Evolutionary conservation across 306 rosid species (phyloP), one percentile per base, ranked within the genome.

Genomic region (Acacia confusa): DNA sequence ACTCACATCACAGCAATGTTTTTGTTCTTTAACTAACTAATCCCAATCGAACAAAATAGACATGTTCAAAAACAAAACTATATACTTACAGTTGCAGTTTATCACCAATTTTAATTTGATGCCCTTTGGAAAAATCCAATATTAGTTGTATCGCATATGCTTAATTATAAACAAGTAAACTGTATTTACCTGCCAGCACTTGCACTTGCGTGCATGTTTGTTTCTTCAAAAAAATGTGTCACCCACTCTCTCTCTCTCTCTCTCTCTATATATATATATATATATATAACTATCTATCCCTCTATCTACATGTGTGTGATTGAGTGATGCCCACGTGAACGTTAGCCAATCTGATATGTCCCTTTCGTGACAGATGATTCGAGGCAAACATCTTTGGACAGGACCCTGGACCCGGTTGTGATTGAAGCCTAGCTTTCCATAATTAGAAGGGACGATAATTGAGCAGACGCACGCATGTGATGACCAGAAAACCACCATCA

Each of bases 301-400:
- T 30, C 50, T 47, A 1, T 47, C 7, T 47, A 3, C 3, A 22
- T 58, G 6, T 22, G 61, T 20, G 63, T 58, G 64, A n/a, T 57
- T 57, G 61, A 48, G 84, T 82, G 84, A 81, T 64, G 22, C 50
- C 74, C 80, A 60, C 76, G 77, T 30, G 79, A 47, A 57, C 27
- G 63, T 75, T 77, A 58, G 70, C 66, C 80, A 47, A 72, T 40
- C 81, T 55, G 84, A 70, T 20, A 40, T 58, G 53, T 36, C 45
- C 58, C 66, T 60, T 13, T 15, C 58, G 9, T 38, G 57, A 9
- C 74, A 28, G 24, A 50, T 0, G 27, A 45, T 28, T 28, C 11
- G 40, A n/a, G 70, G 73, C 88, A 40, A 78, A 78, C 81, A 76
- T 28, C 76, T 43, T 76, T 41, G 40, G 79, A 65, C 82, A 79